Evolutionary conservation across 78 protist genomes (phyloP), one percentile per base, ranked within the genome.

Genomic region (Dictyostelium intermedium): DNA sequence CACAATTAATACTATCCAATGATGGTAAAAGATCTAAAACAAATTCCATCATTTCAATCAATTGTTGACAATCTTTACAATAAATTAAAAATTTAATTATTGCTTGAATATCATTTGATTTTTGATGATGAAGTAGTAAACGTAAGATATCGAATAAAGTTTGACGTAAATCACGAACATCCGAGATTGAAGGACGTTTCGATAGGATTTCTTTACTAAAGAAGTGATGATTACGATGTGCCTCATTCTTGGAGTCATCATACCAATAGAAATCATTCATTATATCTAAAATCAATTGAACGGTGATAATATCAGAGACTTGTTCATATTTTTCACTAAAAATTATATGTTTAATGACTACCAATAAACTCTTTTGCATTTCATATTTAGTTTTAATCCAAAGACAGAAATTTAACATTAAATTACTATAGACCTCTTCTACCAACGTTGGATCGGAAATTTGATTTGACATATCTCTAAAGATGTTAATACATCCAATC

Each of bases 201-300:
- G 41, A 27, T 18, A 76, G 6, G 1, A 78, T 78, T 5, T 83
- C 61, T 25, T 43, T 69, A 30, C 73, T 69, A 6, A 34, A 56
- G 37, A 82, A 82, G 23, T 50, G 86, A 30, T 82, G 86, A 56
- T 25, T 10, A 16, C 25, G 32, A 25, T 41, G 32, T 50, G 13
- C n/a, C 37, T 7, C 41, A 56, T 23, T 18, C 60, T 41, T 14
- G 5, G 14, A 34, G 16, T 32, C 43, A 72, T 89, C 94, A 70
- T 89, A 89, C 94, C 94, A 89, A 70, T 81, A 89, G 35, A 89
- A 87, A 50, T 89, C 84, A 14, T 56, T 23, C 94, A 89, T 89
- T 30, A 89, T 89, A 80, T 89, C 94, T 4, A 89, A 7, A 13
- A 89, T 70, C 5, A 23, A 32, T 70, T 89, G 94, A 66, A 89